Evolutionary conservation across 1,139 yeast species (phyloP).

Genomic region (Protomyces arabidopsidicola): DNA sequence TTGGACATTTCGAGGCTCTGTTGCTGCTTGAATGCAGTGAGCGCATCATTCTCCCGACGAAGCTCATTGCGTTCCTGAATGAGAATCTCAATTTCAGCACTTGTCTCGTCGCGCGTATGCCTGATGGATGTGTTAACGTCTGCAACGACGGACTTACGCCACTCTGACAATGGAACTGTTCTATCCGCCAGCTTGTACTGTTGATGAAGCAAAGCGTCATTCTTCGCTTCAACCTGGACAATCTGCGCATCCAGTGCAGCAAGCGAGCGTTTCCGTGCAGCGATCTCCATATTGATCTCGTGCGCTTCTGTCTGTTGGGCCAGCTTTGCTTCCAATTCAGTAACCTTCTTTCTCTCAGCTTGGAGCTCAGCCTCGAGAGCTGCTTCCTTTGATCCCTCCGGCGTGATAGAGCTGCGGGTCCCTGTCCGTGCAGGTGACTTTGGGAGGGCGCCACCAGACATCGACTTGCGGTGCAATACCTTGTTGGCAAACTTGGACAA

Average conservation of each 20-base stretch:
- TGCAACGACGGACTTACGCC: slow-evolving; percentile 26
- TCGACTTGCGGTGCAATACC: slow-evolving; percentile 15
- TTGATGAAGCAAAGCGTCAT: slow-evolving; percentile 15
- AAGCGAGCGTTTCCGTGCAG: slow-evolving; percentile 2
- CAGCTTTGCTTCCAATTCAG: slow-evolving; percentile 1
- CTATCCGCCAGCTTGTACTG: slow-evolving; percentile 11
- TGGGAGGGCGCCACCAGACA: slow-evolving; percentile 17
- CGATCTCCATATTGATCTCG: not conserved
- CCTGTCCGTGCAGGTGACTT: not conserved
- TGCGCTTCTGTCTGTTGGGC: not conserved
- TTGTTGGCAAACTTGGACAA: slow-evolving; percentile 9
- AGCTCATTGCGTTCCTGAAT: slow-evolving; percentile 39
- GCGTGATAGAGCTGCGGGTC: not conserved
- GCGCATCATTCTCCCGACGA: slow-evolving; percentile 37
- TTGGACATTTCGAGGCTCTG: slow-evolving; percentile 40
- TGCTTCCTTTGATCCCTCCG: slow-evolving; percentile 5
- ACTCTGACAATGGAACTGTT: slow-evolving; percentile 13
- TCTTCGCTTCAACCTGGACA: slow-evolving; percentile 11
- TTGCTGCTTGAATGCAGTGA: slow-evolving; percentile 36
- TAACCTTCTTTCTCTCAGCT: not conserved
- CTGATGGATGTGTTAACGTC: slow-evolving; percentile 37
- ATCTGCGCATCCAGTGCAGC: slow-evolving; percentile 11
- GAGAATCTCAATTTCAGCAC: slow-evolving; percentile 40
- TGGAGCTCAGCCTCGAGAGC: slow-evolving; percentile 4
- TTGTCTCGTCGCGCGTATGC: slow-evolving; percentile 36